Conservation (phyloP, 2,329 filamentous ascomycete species). For the Lachnum nothofagi region DNA sequence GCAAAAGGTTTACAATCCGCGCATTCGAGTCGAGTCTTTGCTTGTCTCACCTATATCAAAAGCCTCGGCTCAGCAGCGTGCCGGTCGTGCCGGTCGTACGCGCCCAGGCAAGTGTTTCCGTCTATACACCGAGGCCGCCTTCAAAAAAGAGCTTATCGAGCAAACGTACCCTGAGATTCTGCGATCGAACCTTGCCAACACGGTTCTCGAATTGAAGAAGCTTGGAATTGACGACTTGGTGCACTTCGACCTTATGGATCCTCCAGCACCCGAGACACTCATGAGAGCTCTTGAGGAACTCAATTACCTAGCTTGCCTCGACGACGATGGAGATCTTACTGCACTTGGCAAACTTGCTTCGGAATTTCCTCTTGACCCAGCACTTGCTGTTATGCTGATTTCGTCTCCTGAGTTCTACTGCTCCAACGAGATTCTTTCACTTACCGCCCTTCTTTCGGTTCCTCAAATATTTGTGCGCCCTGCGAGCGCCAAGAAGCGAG, state of each 20-base stretch:
- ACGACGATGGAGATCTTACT: slow-evolving; percentile 93
- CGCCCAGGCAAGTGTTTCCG: slow-evolving; percentile 97
- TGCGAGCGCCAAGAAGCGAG: slow-evolving; percentile 76
- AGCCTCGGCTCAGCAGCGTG: slow-evolving; percentile 92
- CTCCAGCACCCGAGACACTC: slow-evolving; percentile 92
- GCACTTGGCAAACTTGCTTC: slow-evolving; percentile 80
- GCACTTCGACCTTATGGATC: slow-evolving; percentile 98
- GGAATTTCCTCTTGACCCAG: slow-evolving; percentile 90
- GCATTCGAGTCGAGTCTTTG: slow-evolving; percentile 91
- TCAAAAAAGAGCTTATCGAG: slow-evolving; percentile 96
- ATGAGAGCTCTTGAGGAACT: slow-evolving; percentile 97
- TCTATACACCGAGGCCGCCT: slow-evolving; percentile 88
- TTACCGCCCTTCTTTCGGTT: slow-evolving; percentile 88
- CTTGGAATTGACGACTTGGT: slow-evolving; percentile 92
- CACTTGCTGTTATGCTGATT: slow-evolving; percentile 95
- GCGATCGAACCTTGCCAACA: slow-evolving; percentile 88
- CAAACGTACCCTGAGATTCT: slow-evolving; percentile 96
- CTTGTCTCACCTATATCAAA: slow-evolving; percentile 98
- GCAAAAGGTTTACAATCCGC: slow-evolving; percentile 98
- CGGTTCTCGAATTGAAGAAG: slow-evolving; percentile 94
- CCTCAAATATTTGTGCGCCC: slow-evolving; percentile 91
- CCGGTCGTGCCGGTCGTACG: slow-evolving; percentile 98
- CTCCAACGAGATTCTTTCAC: slow-evolving; percentile 94
- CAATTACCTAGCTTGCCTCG: slow-evolving; percentile 92
- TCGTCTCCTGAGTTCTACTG: slow-evolving; percentile 97